Evolutionary conservation across 2,329 filamentous ascomycete species (phyloP).

Genomic region (Leptographium radiaticola): DNA sequence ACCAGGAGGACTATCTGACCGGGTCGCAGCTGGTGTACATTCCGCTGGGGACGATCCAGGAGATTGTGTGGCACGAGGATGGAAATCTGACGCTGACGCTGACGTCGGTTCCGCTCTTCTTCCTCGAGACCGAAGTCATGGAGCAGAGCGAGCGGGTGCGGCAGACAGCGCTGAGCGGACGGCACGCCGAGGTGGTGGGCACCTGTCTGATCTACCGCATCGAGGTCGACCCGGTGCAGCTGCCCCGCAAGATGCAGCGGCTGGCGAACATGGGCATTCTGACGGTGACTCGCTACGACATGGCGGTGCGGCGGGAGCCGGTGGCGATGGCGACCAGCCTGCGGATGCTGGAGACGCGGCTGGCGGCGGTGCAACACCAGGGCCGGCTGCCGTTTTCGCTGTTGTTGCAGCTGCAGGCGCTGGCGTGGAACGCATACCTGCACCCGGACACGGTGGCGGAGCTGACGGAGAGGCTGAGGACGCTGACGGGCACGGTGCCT

Average conservation of each 20-base stretch:
- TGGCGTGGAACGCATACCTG: conserved; percentile 51
- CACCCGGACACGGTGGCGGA: conserved; percentile 36
- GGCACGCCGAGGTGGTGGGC: conserved; percentile 22
- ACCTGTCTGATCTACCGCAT: conserved; percentile 34
- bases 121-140: conserved; percentile 5
- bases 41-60: conserved; percentile 32
- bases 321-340: neutral
- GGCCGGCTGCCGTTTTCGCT: conserved; percentile 35
- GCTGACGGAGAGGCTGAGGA: conserved; percentile 31
- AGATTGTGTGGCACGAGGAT: conserved; percentile 25
- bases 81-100: conserved; percentile 36
- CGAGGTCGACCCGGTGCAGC: conserved; percentile 13
- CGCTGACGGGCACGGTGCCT: conserved; percentile 18
- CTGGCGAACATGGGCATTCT: conserved; percentile 17
- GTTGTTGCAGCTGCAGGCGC: conserved; percentile 48
- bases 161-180: conserved; percentile 13
- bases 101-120: conserved; percentile 32
- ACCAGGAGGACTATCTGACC: neutral
- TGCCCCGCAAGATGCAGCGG: conserved; percentile 17
- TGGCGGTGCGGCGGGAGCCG: neutral
- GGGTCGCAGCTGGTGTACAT: conserved; percentile 30
- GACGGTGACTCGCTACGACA: conserved; percentile 13
- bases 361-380: conserved; percentile 15
- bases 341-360: conserved; percentile 12
- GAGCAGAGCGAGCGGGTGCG: conserved; percentile 4